Evolutionary conservation across 495 filamentous ascomycete genomes (phyloP).

Genomic region (Oleoguttula mirabilis): DNA sequence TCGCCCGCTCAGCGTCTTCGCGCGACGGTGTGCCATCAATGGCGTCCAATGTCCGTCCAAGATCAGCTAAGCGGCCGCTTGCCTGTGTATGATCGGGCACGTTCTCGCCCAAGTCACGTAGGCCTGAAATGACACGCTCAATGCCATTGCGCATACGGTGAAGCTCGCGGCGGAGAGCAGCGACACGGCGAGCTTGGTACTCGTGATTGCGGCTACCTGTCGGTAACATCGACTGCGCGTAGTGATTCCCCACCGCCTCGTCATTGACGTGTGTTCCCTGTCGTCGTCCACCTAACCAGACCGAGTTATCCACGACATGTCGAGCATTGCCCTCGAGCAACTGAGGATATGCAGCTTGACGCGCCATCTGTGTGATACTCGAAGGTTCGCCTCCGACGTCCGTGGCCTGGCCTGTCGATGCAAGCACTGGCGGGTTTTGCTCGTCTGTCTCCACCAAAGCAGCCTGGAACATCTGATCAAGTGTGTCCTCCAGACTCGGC

Average conservation of each 20-base stretch:
- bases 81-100: constrained; percentile 13
- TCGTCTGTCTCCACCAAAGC: constrained; percentile 14
- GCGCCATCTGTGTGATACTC: not conserved
- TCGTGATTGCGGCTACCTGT: constrained; percentile 11
- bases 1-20: constrained; percentile 3
- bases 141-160: constrained; percentile 23
- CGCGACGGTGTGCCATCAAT: constrained; percentile 9
- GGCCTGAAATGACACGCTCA: constrained; percentile 23
- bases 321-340: not conserved
- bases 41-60: constrained; percentile 14
- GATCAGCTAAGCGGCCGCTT: constrained; percentile 5
- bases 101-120: constrained; percentile 21
- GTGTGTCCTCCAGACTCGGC: constrained; percentile 25
- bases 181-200: constrained; percentile 21
- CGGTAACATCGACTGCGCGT: constrained; percentile 15
- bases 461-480: constrained; percentile 26
- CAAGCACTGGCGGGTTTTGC: not conserved
- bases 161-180: constrained; percentile 24
- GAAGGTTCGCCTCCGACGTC: no score
- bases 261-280: no score
- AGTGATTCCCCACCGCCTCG: constrained; percentile 4
- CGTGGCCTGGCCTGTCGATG: not conserved
- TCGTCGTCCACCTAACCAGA: not conserved
- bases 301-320: not conserved
- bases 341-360: not conserved